These are phyloP conservation scores for Colletotrichum tropicicola DNA, from an alignment of 2,329 filamentous ascomycete species.

Conservation along the genomic window DNA sequence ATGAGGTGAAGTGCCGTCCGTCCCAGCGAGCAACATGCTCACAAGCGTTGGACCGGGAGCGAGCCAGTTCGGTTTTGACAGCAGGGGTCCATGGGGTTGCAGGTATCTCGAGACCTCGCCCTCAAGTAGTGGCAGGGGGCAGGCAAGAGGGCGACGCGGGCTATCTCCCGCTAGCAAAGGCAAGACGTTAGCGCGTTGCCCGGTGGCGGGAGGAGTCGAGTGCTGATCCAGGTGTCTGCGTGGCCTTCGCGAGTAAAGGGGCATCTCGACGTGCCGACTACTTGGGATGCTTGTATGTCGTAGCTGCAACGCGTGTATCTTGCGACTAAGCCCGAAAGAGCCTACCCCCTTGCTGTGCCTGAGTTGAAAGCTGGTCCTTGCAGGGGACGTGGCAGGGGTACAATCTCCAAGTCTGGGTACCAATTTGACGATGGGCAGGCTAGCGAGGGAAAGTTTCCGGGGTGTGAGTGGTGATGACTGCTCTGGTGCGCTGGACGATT, in stretches of 20 bases:
- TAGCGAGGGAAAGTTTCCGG: slow-evolving; percentile 17
- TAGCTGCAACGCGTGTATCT: not conserved
- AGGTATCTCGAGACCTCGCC: slow-evolving; percentile 6
- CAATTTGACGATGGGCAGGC: slow-evolving; percentile 25
- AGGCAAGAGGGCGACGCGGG: slow-evolving; percentile 1
- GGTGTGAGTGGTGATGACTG: slow-evolving; percentile 3
- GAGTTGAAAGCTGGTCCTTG: slow-evolving; percentile 11
- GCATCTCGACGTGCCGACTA: slow-evolving; percentile 13
- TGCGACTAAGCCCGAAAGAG: not conserved
- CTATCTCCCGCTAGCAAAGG: not conserved
- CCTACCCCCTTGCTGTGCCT: slow-evolving; percentile 7
- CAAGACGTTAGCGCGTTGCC: not conserved
- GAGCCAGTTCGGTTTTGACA: slow-evolving; percentile 10
- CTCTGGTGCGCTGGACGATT: slow-evolving; percentile 3
- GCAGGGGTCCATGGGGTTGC: slow-evolving; percentile 1
- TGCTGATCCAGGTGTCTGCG: slow-evolving; percentile 5
- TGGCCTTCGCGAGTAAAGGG: slow-evolving; percentile 12
- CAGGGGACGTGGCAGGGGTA: slow-evolving; percentile 20
- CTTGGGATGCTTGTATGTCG: slow-evolving; percentile 15
- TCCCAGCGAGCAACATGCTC: not conserved
- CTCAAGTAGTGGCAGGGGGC: slow-evolving; percentile 13
- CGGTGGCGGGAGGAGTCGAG: not conserved
- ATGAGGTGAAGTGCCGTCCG: slow-evolving; percentile 22
- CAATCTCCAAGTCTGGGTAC: slow-evolving; percentile 18
- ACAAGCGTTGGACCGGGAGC: slow-evolving; percentile 9